A percentile compares a stretch with the other conserved stretches of the same genome.
These are phyloP conservation scores for Aspergillus fructus DNA, from an alignment of 2,329 filamentous ascomycete genomes.

Conservation along the genomic window DNA sequence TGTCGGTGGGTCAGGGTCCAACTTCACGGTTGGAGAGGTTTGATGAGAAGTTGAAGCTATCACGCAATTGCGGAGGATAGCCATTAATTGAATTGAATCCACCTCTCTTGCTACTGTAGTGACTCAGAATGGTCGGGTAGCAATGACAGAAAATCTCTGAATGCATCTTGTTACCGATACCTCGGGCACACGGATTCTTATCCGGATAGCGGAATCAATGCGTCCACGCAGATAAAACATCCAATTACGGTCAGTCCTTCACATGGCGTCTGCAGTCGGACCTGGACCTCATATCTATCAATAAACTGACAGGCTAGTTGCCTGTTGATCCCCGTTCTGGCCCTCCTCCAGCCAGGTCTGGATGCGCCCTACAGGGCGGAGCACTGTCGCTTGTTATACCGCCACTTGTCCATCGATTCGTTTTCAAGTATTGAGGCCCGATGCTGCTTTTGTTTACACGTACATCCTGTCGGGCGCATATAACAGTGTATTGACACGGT, in stretches of 20 bases:
- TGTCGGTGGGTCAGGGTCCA: not conserved
- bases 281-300: not conserved
- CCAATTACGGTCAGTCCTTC: not conserved
- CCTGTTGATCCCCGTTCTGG: not conserved
- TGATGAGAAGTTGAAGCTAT: not conserved
- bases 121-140: not conserved
- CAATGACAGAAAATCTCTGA: not conserved
- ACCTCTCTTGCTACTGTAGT: not conserved
- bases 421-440: no score
- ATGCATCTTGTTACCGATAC: not conserved
- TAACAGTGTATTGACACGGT: no score
- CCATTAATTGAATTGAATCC: not conserved
- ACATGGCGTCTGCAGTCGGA: not conserved
- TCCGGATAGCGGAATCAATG: not conserved
- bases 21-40: not conserved
- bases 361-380: not conserved
- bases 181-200: not conserved
- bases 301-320: not conserved
- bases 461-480: no score
- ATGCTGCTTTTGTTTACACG: no score
- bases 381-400: no score
- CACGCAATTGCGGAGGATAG: not conserved
- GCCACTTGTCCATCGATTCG: no score
- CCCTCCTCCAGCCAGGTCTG: not conserved
- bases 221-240: not conserved